phyloP scores from a whole-genome alignment of 371 early-diverging fungal species.

The Mucor saturninus region DNA sequence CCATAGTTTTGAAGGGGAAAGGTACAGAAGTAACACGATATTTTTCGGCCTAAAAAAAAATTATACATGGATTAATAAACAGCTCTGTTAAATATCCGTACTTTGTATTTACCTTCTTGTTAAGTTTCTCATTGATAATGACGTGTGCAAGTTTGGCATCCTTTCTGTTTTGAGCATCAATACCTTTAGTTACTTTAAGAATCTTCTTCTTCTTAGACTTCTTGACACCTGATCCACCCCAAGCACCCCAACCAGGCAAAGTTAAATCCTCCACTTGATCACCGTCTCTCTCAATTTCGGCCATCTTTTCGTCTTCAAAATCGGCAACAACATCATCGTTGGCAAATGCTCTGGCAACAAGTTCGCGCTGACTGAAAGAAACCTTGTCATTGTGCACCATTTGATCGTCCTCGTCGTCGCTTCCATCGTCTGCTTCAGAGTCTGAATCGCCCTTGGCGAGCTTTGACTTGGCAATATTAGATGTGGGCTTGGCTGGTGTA shows the following conservation, averaged over 20 bases:
- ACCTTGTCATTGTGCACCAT: constrained; percentile 58
- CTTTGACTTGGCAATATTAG: constrained; percentile 21
- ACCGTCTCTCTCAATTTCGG: constrained; percentile 68
- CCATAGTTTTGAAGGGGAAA: constrained; percentile 81
- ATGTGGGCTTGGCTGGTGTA: neutral
- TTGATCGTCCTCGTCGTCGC: constrained; percentile 36
- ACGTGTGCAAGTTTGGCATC: constrained; percentile 86
- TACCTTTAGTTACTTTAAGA: constrained; percentile 67
- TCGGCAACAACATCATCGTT: constrained; percentile 89
- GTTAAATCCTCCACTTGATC: constrained; percentile 82
- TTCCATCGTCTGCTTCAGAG: constrained; percentile 23
- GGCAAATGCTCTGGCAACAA: constrained; percentile 93
- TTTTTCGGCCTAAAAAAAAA: constrained; percentile 61
- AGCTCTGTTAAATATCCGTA: neutral
- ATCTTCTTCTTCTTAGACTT: constrained; percentile 63
- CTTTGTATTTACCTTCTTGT: constrained; percentile 68
- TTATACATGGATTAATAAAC: neutral
- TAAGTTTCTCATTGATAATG: constrained; percentile 88
- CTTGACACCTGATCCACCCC: constrained; percentile 83
- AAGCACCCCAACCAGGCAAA: constrained; percentile 95
- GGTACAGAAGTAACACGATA: constrained; percentile 78
- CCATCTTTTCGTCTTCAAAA: constrained; percentile 86
- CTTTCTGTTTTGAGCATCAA: constrained; percentile 71
- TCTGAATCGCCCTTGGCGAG: constrained; percentile 26
- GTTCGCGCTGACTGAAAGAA: constrained; percentile 81